Base-by-base conservation (phyloP, 495 filamentous ascomycete species). In the Daldinia vernicosa region DNA sequence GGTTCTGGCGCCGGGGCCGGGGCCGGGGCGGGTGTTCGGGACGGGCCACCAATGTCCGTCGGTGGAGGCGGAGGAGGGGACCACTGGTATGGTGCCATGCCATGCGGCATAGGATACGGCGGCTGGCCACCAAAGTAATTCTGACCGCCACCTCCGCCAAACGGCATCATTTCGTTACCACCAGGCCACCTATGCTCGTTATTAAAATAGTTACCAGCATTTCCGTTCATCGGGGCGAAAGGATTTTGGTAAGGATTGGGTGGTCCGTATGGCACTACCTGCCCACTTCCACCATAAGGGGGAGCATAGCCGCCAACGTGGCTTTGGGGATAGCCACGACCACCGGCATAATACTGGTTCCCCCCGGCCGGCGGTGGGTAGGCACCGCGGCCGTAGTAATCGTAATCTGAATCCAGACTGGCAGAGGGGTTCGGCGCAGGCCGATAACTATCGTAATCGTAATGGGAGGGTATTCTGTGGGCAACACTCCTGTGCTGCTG, bases 391-490 rank as follows among this genome's bases (percentile, higher is more conserved):
- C 72, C 74, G 67, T 79, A 81, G 4, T 73, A 64, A 33, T 67
- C 69, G 70, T 79, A 80, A 0, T 86, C 83, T 45, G 79, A 80
- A 71, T 86, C 84, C 71, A 81, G 76, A 71, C 81, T 85, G 80
- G 82, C 83, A 67, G 81, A 80, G 69, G 81, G 74, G 67, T 75
- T 74, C 60, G 79, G 78, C 63, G 75, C 37, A 56, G 76, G 70
- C 64, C 75, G 80, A 55, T 70, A 66, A 35, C 11, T 35, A 22
- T 77, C 78, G 70, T 77, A 82, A 32, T 57, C 74, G 66, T 71
- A 81, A 12, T 75, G 67, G 67, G 76, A 77, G 8, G 76, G 64
- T 66, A 75, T 78, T 56, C 76, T 81, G 39, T 76, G 81, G 62
- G 77, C 70, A 51, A 80, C 55, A 33, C 33, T 76, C 57, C 73